phyloP scores from a whole-genome alignment of 371 early-diverging fungal genomes.

The Lichtheimia hyalospora region DNA sequence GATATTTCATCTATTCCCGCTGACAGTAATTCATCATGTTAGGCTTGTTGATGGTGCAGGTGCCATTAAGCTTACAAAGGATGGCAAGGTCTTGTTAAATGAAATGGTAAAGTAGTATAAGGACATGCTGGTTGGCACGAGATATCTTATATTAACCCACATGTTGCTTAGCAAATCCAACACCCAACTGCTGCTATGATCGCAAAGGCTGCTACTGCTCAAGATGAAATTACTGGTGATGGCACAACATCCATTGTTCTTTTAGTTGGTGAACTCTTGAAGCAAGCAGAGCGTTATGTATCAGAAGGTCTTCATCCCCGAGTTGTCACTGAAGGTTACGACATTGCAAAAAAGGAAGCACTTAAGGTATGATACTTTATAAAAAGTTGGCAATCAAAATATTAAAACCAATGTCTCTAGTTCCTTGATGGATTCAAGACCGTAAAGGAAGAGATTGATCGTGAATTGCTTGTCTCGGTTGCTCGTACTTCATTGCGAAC shows the following conservation, averaged over 20 bases:
- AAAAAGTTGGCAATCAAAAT: not conserved
- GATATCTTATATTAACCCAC: conserved; percentile 4
- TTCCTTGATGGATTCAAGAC: conserved; percentile 89
- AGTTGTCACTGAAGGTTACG: conserved; percentile 95
- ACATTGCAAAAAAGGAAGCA: conserved; percentile 94
- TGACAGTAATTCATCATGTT: conserved; percentile 18
- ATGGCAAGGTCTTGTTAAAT: conserved; percentile 94
- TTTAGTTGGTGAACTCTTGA: conserved; percentile 95
- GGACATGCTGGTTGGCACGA: not conserved
- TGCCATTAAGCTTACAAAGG: conserved; percentile 94
- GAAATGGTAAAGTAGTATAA: conserved; percentile 83
- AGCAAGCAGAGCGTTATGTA: conserved; percentile 94
- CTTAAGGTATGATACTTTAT: conserved; percentile 56
- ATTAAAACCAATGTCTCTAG: conserved; percentile 28
- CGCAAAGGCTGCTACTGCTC: conserved; percentile 97
- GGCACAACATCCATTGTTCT: conserved; percentile 98
- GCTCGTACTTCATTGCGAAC: conserved; percentile 96
- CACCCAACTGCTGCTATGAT: conserved; percentile 99
- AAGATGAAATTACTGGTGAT: conserved; percentile 99
- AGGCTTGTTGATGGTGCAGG: conserved; percentile 97
- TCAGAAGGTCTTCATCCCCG: conserved; percentile 98
- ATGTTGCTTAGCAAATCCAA: conserved; percentile 91
- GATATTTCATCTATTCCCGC: not conserved
- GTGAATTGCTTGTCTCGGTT: conserved; percentile 90
- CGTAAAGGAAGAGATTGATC: conserved; percentile 70